Conservation (phyloP, 225 moss, liverwort and hornwort genomes). For the Physcomitrellopsis africana region DNA sequence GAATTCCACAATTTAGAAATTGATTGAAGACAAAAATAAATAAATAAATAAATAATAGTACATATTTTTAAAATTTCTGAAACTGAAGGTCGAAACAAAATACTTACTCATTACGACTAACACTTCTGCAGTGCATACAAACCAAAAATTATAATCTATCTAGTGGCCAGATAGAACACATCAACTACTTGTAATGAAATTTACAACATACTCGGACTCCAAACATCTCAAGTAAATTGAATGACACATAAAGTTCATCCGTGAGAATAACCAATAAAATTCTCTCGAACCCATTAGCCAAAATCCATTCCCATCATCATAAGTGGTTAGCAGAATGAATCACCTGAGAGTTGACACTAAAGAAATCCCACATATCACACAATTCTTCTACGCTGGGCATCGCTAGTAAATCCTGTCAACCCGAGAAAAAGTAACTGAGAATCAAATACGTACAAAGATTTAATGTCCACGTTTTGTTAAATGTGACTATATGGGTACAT, state of each 20-base stretch:
- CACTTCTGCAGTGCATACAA: constrained; percentile 3
- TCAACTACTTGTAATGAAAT: constrained; percentile 9
- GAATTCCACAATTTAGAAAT: constrained; percentile 21
- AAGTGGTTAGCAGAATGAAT: background rate
- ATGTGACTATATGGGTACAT: background rate
- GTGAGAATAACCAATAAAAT: background rate
- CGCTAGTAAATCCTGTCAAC: constrained; percentile 65
- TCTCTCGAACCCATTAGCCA: background rate
- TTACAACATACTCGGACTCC: background rate
- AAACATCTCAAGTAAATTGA: background rate
- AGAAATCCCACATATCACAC: constrained; percentile 90
- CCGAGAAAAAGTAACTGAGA: background rate
- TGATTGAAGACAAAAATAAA: background rate
- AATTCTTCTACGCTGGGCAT: constrained; percentile 79
- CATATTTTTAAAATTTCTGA: background rate
- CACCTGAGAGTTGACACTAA: constrained; percentile 83
- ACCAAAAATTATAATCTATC: background rate
- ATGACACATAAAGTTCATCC: background rate
- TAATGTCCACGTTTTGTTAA: too few relatives aligned
- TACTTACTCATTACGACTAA: background rate
- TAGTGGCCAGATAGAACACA: background rate
- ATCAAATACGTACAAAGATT: background rate
- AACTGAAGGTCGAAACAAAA: background rate
- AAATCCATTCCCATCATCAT: constrained; percentile 16
- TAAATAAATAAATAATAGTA: background rate